Evolutionary conservation across 2,329 filamentous ascomycete species (phyloP), one percentile per base, ranked within the genome.

Genomic region (Penicillium sclerotigenum): DNA sequence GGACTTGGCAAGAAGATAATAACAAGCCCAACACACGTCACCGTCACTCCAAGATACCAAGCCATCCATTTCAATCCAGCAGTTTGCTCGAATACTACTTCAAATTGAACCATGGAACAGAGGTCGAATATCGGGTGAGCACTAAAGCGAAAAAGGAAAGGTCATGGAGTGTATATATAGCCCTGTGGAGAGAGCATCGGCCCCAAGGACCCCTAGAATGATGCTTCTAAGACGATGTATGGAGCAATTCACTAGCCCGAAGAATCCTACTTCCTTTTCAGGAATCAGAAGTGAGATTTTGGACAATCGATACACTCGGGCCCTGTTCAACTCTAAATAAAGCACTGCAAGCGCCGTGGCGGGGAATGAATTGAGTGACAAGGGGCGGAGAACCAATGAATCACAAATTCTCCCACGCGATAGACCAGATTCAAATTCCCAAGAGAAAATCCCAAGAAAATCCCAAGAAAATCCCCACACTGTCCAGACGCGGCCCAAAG

Each of bases 291-390:
- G 42, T 34, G 42, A 54, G 29, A 18, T 24, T 18, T 26, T 26
- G 31, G 31, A 24, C 9, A 20, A 33, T 28, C 33, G 16, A 36
- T 45, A 45, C 40, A 11, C 52, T 38, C 47, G 40, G 52, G n/a
- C 47, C 52, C 26, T 33, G 36, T 57, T 24, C 47, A 26, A 47
- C 38, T 56, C 57, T 62, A 62, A 62, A 56, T 60, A 61, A 59
- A 59, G 58, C 56, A 56, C 52, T 47, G 29, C 52, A 65, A 65
- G 64, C 64, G 64, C 64, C 57, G 64, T 64, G 64, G 61, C 59
- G 54, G 51, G 58, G 54, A 34, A 46, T 24, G 33, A 56, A n/a
- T 28, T 36, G 33, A 28, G 43, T 40, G 52, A 26, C 59, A 42
- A 24, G 51, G 13, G 33, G 10, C 9, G 7, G 42, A 38, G 42